Evolutionary conservation across 169 alveolate genomes (phyloP), one percentile per base, ranked within the genome.

Genomic region (Sarcocystis neurona): DNA sequence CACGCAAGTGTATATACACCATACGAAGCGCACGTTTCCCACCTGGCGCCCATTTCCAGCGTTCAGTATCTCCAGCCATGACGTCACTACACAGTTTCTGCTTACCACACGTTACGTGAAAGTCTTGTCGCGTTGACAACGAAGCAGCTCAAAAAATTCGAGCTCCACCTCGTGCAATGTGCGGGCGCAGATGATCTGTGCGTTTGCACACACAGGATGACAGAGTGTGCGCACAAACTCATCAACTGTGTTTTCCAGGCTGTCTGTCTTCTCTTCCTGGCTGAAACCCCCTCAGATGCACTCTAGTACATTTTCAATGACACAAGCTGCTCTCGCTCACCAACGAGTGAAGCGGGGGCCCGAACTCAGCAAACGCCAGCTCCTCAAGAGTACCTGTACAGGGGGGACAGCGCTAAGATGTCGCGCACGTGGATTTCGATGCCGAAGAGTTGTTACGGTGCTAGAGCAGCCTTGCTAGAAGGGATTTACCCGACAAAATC

Each of bases 161-260:
- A 30, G 63, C 63, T 91, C 94, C 4, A 91, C 18, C 47, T 88
- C 94, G 70, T 91, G 94, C 18, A 91, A 84, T 43, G 84, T 84
- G 2, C 92, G 94, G 27, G 94, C 94, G 82, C 94, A 91, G 20
- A 91, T 60, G 15, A 91, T 90, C 94, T 91, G 90, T 43, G 70
- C 8, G n/a, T n/a, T n/a, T n/a, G n/a, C n/a, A 23, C n/a, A 58
- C n/a, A 23, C 23, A 58, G n/a, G n/a, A 58, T 23, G n/a, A 58
- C 23, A 58, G 70, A 58, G 23, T 58, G 34, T 58, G 34, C n/a
- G 70, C n/a, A 27, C 34, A 23, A 58, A 27, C 34, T 58, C 23
- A 58, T 58, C n/a, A 58, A 27, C n/a, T 23, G 34, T 27, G 70
- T 58, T 58, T 58, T n/a, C n/a, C n/a, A n/a, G n/a, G n/a, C n/a